Conservation (phyloP, 768 basidiomycete genomes). For the Serendipita sp. region DNA sequence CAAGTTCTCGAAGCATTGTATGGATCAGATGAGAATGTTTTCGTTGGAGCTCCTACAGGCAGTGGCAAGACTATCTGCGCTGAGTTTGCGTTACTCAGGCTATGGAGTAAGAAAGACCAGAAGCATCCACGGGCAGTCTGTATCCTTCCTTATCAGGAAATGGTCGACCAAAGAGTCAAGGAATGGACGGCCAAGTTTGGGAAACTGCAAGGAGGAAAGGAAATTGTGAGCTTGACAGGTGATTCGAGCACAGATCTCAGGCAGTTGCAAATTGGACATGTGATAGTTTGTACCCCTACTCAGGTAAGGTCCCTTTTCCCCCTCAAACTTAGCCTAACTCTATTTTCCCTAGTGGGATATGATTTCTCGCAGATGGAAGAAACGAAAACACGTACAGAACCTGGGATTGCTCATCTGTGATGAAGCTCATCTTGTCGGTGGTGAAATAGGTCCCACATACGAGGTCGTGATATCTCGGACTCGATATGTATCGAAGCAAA, state of each 20-base stretch:
- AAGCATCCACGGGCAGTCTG: conserved; percentile 70
- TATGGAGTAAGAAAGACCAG: conserved; percentile 77
- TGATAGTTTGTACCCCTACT: conserved; percentile 84
- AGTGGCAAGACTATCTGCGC: conserved; percentile 96
- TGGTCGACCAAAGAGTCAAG: conserved; percentile 77
- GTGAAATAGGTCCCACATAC: conserved; percentile 89
- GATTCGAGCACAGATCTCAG: conserved; percentile 87
- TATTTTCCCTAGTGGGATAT: conserved; percentile 65
- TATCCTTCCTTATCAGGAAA: conserved; percentile 92
- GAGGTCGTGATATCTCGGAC: conserved; percentile 92
- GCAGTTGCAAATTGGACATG: conserved; percentile 75
- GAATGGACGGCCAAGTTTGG: conserved; percentile 86
- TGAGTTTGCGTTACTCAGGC: conserved; percentile 83
- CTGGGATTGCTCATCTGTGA: conserved; percentile 88
- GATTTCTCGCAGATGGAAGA: conserved; percentile 86
- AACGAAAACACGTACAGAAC: conserved; percentile 89
- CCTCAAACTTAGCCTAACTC: neutral
- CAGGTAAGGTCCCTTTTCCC: conserved; percentile 32
- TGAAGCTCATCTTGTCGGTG: conserved; percentile 87
- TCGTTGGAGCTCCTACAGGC: conserved; percentile 92
- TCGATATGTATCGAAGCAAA: conserved; percentile 90
- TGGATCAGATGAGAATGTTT: conserved; percentile 89
- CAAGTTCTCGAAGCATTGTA: conserved; percentile 98
- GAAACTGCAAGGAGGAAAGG: conserved; percentile 74
- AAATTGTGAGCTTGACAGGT: conserved; percentile 84